Conservation (phyloP, 2,329 filamentous ascomycete species). For the Penicillium sclerotigenum region DNA sequence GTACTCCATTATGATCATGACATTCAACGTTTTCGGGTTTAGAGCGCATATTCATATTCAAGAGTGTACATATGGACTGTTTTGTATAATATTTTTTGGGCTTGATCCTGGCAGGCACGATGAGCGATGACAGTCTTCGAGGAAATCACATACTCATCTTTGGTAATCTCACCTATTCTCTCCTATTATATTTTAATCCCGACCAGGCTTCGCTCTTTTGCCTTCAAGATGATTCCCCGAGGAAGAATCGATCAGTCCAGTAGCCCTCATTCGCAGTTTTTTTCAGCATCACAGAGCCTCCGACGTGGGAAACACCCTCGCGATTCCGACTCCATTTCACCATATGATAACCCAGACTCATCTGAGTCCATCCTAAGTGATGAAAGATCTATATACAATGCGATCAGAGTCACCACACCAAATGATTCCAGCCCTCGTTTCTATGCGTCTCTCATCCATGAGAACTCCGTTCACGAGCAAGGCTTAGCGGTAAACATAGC, state of each 20-base stretch:
- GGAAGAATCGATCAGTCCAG: conserved; percentile 1
- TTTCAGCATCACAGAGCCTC: conserved; percentile 2
- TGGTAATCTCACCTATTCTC: not conserved
- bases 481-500: conserved; percentile 29
- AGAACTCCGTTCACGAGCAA: conserved; percentile 21
- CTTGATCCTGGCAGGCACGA: conserved; percentile 20
- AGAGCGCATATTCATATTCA: conserved; percentile 11
- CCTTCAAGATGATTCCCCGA: conserved; percentile 9
- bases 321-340: conserved; percentile 8
- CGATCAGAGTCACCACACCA: conserved; percentile 31
- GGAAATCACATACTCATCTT: conserved; percentile 1
- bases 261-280: not conserved
- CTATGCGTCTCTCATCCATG: conserved; percentile 3
- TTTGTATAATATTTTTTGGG: conserved; percentile 23
- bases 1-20: conserved; percentile 37
- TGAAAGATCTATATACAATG: conserved; percentile 40
- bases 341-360: conserved; percentile 14
- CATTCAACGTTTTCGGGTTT: conserved; percentile 14
- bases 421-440: conserved; percentile 18
- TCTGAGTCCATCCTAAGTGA: conserved; percentile 34
- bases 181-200: not conserved
- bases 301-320: conserved; percentile 1
- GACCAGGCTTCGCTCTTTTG: conserved; percentile 5
- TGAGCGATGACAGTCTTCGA: conserved; percentile 11
- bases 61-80: conserved; percentile 23